Evolutionary conservation across 768 basidiomycete genomes (phyloP).

Genomic region (Agaricus sinodeliciosus): DNA sequence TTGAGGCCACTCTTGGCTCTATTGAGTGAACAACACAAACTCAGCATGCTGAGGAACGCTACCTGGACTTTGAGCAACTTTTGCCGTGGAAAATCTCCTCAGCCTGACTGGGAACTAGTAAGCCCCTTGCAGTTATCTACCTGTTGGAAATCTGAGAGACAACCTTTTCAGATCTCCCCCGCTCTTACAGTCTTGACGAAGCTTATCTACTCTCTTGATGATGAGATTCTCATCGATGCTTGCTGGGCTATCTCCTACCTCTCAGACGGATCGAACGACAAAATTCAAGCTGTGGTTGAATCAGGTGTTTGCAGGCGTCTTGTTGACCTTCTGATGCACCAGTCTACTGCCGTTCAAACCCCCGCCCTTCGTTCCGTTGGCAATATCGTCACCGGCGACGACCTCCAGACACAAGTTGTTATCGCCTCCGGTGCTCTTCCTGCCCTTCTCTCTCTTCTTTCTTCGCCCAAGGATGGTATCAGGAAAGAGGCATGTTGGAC

Average conservation of each 20-base stretch:
- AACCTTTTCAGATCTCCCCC: slow-evolving; percentile 77
- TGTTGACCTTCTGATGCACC: slow-evolving; percentile 95
- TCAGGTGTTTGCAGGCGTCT: slow-evolving; percentile 95
- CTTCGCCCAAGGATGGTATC: slow-evolving; percentile 97
- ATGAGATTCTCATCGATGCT: slow-evolving; percentile 98
- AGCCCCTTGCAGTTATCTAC: slow-evolving; percentile 17
- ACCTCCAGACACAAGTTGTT: slow-evolving; percentile 98
- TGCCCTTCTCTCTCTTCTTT: slow-evolving; percentile 86
- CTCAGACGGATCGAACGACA: slow-evolving; percentile 97
- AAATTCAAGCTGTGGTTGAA: slow-evolving; percentile 99
- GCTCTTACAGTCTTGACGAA: slow-evolving; percentile 96
- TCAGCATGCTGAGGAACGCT: slow-evolving; percentile 97
- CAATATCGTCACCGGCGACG: slow-evolving; percentile 98
- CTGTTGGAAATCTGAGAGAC: slow-evolving; percentile 10
- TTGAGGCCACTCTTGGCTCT: slow-evolving; percentile 85
- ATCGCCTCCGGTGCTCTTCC: slow-evolving; percentile 97
- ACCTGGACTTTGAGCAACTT: slow-evolving; percentile 99
- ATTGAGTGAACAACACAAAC: slow-evolving; percentile 94
- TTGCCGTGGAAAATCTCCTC: slow-evolving; percentile 95
- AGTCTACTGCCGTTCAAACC: slow-evolving; percentile 93
- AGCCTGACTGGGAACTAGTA: slow-evolving; percentile 97
- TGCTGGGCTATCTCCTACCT: slow-evolving; percentile 99
- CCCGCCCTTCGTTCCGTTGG: slow-evolving; percentile 97
- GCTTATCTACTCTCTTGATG: slow-evolving; percentile 97
- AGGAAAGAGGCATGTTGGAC: slow-evolving; percentile 99